Percentiles rank a stretch among this genome's conserved stretches.
Evolutionary conservation across 1,284 basidiomycete genomes (phyloP).

Genomic region (Coniferiporia sulphurascens): DNA sequence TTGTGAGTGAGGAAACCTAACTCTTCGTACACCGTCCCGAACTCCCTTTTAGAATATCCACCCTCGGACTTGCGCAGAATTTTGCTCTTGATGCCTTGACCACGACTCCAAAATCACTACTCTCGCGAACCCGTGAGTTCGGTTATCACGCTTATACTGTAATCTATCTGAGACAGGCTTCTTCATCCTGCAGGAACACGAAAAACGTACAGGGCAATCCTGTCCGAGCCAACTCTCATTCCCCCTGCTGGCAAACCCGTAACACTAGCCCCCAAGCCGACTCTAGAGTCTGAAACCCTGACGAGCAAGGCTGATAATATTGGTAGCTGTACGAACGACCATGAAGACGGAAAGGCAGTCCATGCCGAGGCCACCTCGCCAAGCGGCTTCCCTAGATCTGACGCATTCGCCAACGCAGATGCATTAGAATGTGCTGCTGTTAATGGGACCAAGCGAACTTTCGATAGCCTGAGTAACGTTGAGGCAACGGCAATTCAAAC

Average conservation of each 20-base stretch:
- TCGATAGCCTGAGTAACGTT: not conserved
- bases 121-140: conserved; percentile 67
- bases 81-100: conserved; percentile 58
- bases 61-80: conserved; percentile 65
- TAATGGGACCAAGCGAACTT: conserved; percentile 6
- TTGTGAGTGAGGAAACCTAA: conserved; percentile 43
- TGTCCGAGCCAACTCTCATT: conserved; percentile 65
- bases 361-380: too few relatives aligned
- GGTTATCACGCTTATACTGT: not conserved
- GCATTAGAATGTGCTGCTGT: not conserved
- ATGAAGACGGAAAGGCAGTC: too few relatives aligned
- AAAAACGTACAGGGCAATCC: conserved; percentile 60
- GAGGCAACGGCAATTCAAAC: not conserved
- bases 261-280: not conserved
- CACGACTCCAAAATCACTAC: conserved; percentile 56
- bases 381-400: too few relatives aligned
- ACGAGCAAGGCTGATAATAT: not conserved
- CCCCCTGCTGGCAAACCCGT: conserved; percentile 34
- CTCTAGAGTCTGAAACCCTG: not conserved
- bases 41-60: conserved; percentile 43
- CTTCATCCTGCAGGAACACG: conserved; percentile 40
- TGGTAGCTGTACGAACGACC: not conserved
- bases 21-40: not conserved
- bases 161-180: not conserved
- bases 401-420: not conserved